Evolutionary conservation across 2,329 filamentous ascomycete genomes (phyloP), one percentile per base, ranked within the genome.

Genomic region (Endoconidiophora polonica): DNA sequence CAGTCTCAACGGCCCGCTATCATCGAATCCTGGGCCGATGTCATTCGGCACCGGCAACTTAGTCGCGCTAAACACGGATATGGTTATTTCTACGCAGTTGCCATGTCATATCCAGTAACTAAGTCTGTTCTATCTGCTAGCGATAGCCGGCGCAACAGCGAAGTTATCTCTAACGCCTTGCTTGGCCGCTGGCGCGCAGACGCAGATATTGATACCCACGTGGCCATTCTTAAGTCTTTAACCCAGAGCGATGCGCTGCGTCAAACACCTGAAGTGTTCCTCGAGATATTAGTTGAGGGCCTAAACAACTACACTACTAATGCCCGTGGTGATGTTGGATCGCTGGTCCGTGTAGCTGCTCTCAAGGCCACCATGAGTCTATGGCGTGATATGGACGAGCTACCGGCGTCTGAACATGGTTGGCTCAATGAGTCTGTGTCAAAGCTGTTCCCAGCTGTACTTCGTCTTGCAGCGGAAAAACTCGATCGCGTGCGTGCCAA

Each of bases 281-380:
- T 74, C 1, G 57, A 59, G 0, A 55, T 77, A 1, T 62, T 82
- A 6, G 59, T 63, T 0, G 72, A 73, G 39, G 77, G 81, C 0
- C 65, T 98, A 24, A 82, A 90, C 56, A 88, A 98, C 61, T 96
- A 96, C 59, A 94, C 86, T 0, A 88, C 86, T 3, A 90, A 86
- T 56, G 81, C 88, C 12, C 73, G 87, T 51, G 91, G 91, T 14
- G 91, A 98, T 59, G 74, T 96, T 45, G 91, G 91, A 4, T 94
- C 88, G 0, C 76, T 88, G 48, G 83, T 94, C 3, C 76, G 91
- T 3, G 68, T 90, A 4, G 82, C 88, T 62, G 88, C 86, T 22
- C 72, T 95, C 10, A 73, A 81, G 61, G 88, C 85, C 14, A 76
- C 90, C 1, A 76, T 76, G 53, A 77, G 77, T 2, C 69, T 86